phyloP scores from a whole-genome alignment of 306 rosid genomes.

The Cicer pinnatifidum region DNA sequence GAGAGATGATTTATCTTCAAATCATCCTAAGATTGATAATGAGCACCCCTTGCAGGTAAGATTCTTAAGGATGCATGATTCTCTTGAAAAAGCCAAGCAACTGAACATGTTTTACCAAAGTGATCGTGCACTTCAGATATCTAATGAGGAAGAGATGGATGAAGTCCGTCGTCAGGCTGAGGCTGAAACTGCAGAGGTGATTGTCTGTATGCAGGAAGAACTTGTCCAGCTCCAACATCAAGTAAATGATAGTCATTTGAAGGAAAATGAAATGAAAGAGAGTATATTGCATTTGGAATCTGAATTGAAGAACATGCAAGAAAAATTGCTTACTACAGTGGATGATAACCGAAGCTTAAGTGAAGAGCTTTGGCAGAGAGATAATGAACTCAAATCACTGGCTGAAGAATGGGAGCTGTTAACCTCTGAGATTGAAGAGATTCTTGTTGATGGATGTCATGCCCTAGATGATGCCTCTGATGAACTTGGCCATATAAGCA shows the following conservation, averaged over 20 bases:
- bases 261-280: slow-evolving; percentile 73
- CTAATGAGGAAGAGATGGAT: slow-evolving; percentile 89
- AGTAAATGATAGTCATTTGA: slow-evolving; percentile 66
- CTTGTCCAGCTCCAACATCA: slow-evolving; percentile 74
- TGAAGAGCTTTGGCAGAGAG: slow-evolving; percentile 63
- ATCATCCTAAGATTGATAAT: slow-evolving; percentile 47
- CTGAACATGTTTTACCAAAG: slow-evolving; percentile 71
- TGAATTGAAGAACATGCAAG: slow-evolving; percentile 66
- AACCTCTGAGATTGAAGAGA: slow-evolving; percentile 77
- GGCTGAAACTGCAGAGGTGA: slow-evolving; percentile 94
- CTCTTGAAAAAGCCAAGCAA: slow-evolving; percentile 91
- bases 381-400: slow-evolving; percentile 55
- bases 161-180: slow-evolving; percentile 81
- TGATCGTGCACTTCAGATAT: slow-evolving; percentile 77
- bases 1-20: slow-evolving; percentile 50
- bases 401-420: slow-evolving; percentile 75
- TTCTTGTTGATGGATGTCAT: slow-evolving; percentile 73
- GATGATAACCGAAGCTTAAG: slow-evolving; percentile 61
- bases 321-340: slow-evolving; percentile 49
- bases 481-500: slow-evolving; percentile 64
- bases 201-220: slow-evolving; percentile 95
- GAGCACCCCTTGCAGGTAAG: slow-evolving; percentile 59
- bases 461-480: slow-evolving; percentile 72
- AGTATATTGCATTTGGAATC: slow-evolving; percentile 57
- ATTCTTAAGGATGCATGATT: slow-evolving; percentile 79